These are phyloP conservation scores for Penicillium bialowiezense DNA, from an alignment of 495 filamentous ascomycete species.

Conservation along the genomic window DNA sequence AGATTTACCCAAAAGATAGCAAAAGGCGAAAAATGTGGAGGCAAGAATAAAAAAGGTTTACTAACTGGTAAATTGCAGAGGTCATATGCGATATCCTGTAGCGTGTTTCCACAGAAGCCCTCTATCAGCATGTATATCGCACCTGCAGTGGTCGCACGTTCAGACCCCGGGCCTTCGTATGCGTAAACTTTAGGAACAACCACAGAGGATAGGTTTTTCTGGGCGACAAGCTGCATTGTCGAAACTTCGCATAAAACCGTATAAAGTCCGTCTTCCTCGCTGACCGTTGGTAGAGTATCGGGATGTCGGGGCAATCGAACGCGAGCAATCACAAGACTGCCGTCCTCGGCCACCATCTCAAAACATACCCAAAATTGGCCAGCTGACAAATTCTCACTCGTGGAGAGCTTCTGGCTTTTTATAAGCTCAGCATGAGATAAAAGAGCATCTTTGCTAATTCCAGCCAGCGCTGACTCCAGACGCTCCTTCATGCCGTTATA, in stretches of 20 bases:
- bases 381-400: constrained; percentile 3
- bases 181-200: too few species aligned
- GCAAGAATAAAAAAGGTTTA: too few species aligned
- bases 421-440: neutral
- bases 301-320: neutral
- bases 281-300: neutral
- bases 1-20: too few species aligned
- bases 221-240: neutral
- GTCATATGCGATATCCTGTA: too few species aligned
- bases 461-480: neutral
- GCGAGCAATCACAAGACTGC: neutral
- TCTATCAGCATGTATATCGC: too few species aligned
- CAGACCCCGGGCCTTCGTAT: too few species aligned
- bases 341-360: neutral
- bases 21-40: too few species aligned
- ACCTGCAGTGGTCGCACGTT: too few species aligned
- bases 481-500: neutral
- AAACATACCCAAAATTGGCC: constrained; percentile 34
- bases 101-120: too few species aligned
- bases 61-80: too few species aligned
- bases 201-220: too few species aligned
- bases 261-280: neutral
- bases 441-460: neutral
- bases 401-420: neutral
- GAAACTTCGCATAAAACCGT: neutral